A percentile compares a stretch with the other conserved stretches of the same genome.
phyloP scores from a whole-genome alignment of 768 basidiomycete species.

The Agaricus bisporus region DNA sequence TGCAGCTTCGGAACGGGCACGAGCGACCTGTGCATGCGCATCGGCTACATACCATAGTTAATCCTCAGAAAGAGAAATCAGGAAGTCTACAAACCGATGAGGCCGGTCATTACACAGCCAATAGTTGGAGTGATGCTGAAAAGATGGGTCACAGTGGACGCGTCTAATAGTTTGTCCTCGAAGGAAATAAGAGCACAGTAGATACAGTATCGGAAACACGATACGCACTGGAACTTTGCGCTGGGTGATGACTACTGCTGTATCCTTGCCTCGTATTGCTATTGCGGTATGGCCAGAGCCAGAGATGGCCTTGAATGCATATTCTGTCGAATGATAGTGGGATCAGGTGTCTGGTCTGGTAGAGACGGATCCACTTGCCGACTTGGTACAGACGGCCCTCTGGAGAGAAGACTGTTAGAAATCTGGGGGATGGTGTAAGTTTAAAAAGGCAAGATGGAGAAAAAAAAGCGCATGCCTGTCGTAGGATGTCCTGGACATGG shows the following conservation, averaged over 20 bases:
- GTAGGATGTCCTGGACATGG: slow-evolving; percentile 93
- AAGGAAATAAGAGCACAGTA: slow-evolving; percentile 8
- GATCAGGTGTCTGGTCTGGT: background rate
- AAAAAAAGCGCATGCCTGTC: slow-evolving; percentile 52
- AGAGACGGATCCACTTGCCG: slow-evolving; percentile 44
- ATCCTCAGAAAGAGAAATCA: slow-evolving; percentile 1
- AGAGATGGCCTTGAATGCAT: slow-evolving; percentile 99
- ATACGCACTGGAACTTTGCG: slow-evolving; percentile 91
- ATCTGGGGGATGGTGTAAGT: slow-evolving; percentile 40
- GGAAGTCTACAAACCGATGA: slow-evolving; percentile 58
- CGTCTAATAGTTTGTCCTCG: slow-evolving; percentile 96
- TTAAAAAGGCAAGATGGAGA: background rate
- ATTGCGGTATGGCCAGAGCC: slow-evolving; percentile 94
- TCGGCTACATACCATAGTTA: slow-evolving; percentile 54
- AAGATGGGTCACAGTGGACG: slow-evolving; percentile 89
- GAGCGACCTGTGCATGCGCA: slow-evolving; percentile 80
- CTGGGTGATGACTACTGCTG: slow-evolving; percentile 93
- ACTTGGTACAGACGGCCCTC: slow-evolving; percentile 99
- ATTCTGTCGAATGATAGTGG: slow-evolving; percentile 50
- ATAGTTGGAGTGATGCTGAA: slow-evolving; percentile 96
- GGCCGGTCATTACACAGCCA: slow-evolving; percentile 97
- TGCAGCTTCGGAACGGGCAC: slow-evolving; percentile 85
- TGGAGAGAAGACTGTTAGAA: slow-evolving; percentile 94
- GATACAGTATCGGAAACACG: background rate
- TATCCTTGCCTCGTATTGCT: slow-evolving; percentile 90